Conservation (phyloP, 2,329 filamentous ascomycete species). For the Colletotrichum liaoningense region DNA sequence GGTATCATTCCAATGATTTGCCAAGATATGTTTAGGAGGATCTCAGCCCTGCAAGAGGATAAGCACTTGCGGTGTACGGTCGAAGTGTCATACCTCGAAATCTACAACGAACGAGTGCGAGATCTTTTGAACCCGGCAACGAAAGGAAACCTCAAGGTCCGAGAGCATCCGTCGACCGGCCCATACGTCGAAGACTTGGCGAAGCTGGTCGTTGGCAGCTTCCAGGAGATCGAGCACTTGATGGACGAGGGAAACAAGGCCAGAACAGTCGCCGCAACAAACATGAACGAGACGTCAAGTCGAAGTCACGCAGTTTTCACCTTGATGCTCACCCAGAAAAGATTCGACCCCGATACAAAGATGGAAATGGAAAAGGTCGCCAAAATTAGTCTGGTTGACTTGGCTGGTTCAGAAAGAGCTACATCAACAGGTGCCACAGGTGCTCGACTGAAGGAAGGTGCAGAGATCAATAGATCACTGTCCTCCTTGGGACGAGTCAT, state of each 20-base stretch:
- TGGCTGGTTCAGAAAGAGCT: constrained; percentile 96
- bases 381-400: constrained; percentile 96
- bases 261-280: constrained; percentile 95
- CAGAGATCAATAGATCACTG: constrained; percentile 96
- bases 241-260: constrained; percentile 99
- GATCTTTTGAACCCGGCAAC: constrained; percentile 95
- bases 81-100: constrained; percentile 98
- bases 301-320: constrained; percentile 99
- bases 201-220: constrained; percentile 92
- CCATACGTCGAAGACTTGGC: constrained; percentile 98
- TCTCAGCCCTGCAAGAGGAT: constrained; percentile 76
- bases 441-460: constrained; percentile 94
- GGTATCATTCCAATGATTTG: constrained; percentile 98
- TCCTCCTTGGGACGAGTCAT: constrained; percentile 98
- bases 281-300: constrained; percentile 99
- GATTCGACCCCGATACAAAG: constrained; percentile 89
- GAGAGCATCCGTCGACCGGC: constrained; percentile 96
- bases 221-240: constrained; percentile 94
- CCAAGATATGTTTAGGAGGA: constrained; percentile 95
- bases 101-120: constrained; percentile 97
- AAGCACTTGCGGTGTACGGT: constrained; percentile 88
- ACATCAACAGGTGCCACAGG: constrained; percentile 97
- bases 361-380: constrained; percentile 99
- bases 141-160: constrained; percentile 95
- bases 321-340: constrained; percentile 93